These are phyloP conservation scores for Dichotomopilus funicola DNA, from an alignment of 2,329 filamentous ascomycete species.

Conservation along the genomic window DNA sequence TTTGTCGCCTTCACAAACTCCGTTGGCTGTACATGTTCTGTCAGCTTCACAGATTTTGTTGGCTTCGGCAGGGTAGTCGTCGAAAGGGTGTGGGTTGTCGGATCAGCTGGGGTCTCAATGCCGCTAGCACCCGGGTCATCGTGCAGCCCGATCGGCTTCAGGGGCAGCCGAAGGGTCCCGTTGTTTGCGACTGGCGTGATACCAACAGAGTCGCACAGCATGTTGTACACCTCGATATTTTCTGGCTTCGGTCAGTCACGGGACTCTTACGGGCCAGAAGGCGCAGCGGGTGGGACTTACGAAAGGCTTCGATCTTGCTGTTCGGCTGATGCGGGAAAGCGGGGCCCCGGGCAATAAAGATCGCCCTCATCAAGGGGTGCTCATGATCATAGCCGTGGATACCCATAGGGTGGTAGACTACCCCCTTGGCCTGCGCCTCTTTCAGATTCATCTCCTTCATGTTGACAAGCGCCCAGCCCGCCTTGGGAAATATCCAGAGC, in stretches of 20 bases:
- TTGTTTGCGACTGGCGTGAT: slow-evolving; percentile 74
- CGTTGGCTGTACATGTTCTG: no score
- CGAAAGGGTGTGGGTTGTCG: slow-evolving; percentile 30
- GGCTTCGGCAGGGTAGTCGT: slow-evolving; percentile 2
- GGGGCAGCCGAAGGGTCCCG: slow-evolving; percentile 70
- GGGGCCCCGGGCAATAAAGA: slow-evolving; percentile 86
- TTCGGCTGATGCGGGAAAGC: slow-evolving; percentile 84
- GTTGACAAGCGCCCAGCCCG: slow-evolving; percentile 86
- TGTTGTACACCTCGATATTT: slow-evolving; percentile 93
- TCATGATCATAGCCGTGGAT: slow-evolving; percentile 94
- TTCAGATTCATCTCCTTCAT: slow-evolving; percentile 71
- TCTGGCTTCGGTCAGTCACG: slow-evolving; percentile 46
- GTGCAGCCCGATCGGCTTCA: slow-evolving; percentile 59
- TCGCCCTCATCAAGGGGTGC: slow-evolving; percentile 90
- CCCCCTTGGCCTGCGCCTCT: slow-evolving; percentile 55
- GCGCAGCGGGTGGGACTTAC: slow-evolving; percentile 55
- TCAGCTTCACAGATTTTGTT: neutral
- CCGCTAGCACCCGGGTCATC: slow-evolving; percentile 40
- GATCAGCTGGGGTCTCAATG: slow-evolving; percentile 48
- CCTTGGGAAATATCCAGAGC: slow-evolving; percentile 86
- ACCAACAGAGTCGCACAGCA: slow-evolving; percentile 81
- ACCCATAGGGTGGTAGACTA: slow-evolving; percentile 71
- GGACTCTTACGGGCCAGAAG: neutral
- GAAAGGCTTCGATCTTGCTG: slow-evolving; percentile 72
- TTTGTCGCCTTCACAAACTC: no score